phyloP scores from a whole-genome alignment of 2,329 filamentous ascomycete species.

The Knufia fluminis region DNA sequence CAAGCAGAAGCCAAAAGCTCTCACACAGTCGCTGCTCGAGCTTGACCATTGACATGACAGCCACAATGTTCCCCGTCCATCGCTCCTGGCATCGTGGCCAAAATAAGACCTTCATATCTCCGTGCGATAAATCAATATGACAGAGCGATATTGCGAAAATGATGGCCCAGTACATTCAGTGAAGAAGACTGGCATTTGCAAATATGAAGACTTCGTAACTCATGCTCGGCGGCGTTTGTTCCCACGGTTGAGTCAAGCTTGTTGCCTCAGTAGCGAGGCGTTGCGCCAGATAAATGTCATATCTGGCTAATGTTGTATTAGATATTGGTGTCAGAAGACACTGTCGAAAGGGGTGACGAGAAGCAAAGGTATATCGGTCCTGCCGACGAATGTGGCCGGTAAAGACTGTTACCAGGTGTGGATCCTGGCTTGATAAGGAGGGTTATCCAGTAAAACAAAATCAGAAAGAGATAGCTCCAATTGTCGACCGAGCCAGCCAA shows the following conservation, averaged over 20 bases:
- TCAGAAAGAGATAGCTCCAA: conserved; percentile 5
- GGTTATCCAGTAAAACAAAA: conserved; percentile 6
- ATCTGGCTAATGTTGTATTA: conserved; percentile 12
- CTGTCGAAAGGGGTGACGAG: conserved; percentile 7
- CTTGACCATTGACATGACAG: not conserved
- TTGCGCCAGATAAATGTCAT: conserved; percentile 2
- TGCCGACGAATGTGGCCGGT: conserved; percentile 5
- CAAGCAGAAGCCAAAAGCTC: not conserved
- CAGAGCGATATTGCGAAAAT: conserved; percentile 18
- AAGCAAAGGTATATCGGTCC: conserved; percentile 8
- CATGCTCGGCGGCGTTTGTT: not conserved
- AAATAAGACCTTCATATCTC: conserved; percentile 8
- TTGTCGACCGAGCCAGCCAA: conserved; percentile 18
- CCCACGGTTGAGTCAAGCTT: conserved; percentile 9
- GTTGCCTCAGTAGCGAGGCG: conserved; percentile 4
- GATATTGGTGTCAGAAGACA: conserved; percentile 9
- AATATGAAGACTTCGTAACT: conserved; percentile 6
- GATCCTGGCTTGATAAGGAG: conserved; percentile 2
- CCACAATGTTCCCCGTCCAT: not conserved
- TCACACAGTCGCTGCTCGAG: conserved; percentile 7
- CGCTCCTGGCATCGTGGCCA: not conserved
- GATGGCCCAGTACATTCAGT: conserved; percentile 23
- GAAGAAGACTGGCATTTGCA: conserved; percentile 22
- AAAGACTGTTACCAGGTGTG: conserved; percentile 6
- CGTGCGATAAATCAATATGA: conserved; percentile 25